Evolutionary conservation across 1,284 basidiomycete species (phyloP).

Genomic region (Heliocybe sulcata): DNA sequence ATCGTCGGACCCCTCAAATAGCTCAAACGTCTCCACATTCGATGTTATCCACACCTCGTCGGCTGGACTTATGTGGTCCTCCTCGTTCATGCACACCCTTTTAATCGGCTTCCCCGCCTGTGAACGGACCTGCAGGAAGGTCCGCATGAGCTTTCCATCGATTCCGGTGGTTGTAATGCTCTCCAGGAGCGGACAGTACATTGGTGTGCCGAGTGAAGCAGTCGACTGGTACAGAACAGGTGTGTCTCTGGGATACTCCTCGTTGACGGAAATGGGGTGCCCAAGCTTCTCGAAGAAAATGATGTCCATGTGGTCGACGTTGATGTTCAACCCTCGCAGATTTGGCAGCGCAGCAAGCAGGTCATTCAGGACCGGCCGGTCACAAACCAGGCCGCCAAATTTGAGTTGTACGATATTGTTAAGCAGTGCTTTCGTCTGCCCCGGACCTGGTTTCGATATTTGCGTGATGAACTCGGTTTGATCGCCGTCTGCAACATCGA

Average conservation of each 20-base stretch:
- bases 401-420: conserved; percentile 38
- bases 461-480: conserved; percentile 36
- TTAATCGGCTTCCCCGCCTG: conserved; percentile 34
- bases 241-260: not conserved
- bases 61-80: conserved; percentile 24
- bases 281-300: conserved; percentile 33
- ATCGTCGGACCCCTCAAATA: conserved; percentile 22
- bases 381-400: conserved; percentile 38
- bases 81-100: conserved; percentile 35
- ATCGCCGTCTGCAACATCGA: conserved; percentile 32
- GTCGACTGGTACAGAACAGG: not conserved
- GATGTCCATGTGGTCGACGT: conserved; percentile 24
- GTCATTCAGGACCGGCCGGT: conserved; percentile 17
- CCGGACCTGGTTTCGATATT: conserved; percentile 28
- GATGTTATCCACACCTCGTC: conserved; percentile 39
- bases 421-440: conserved; percentile 32
- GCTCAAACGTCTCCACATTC: conserved; percentile 38
- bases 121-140: conserved; percentile 35
- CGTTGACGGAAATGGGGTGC: conserved; percentile 4
- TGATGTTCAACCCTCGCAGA: conserved; percentile 35
- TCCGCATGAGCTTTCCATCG: conserved; percentile 29
- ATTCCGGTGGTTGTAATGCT: conserved; percentile 38
- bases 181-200: conserved; percentile 32
- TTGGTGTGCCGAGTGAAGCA: conserved; percentile 7
- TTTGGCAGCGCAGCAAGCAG: conserved; percentile 38